Percentiles rank a stretch among this genome's conserved stretches.
phyloP scores from a whole-genome alignment of 306 rosid genomes.

The Sindora glabra region DNA sequence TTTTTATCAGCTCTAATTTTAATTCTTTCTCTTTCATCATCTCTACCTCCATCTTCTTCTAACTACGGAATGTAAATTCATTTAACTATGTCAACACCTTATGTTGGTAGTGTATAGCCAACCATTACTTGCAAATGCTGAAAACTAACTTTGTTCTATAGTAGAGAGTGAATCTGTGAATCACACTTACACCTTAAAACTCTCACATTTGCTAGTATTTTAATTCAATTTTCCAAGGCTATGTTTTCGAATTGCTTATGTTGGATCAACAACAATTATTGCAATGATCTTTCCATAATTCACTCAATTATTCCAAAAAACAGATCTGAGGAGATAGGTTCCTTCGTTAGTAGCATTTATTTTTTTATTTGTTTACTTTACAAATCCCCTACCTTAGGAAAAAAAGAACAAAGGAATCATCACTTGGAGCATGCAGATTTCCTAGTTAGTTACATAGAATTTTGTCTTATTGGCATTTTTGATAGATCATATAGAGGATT shows the following conservation, averaged over 20 bases:
- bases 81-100: neutral
- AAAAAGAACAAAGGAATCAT: no score
- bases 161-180: constrained; percentile 34
- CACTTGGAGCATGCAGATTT: no score
- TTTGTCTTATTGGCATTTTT: no score
- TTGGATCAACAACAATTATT: constrained; percentile 36
- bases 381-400: no score
- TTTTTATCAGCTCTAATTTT: no score
- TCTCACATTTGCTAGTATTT: constrained; percentile 33
- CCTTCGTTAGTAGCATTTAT: no score
- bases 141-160: constrained; percentile 33
- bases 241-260: constrained; percentile 45
- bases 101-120: constrained; percentile 56
- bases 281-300: constrained; percentile 64
- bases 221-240: constrained; percentile 35
- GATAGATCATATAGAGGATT: no score
- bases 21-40: no score
- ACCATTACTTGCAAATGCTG: constrained; percentile 52
- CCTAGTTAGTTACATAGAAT: no score
- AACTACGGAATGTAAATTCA: neutral
- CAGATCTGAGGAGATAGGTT: neutral
- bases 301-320: constrained; percentile 37
- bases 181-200: constrained; percentile 20
- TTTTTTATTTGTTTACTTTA: no score
- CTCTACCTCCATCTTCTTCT: neutral